These are phyloP conservation scores for Chloranthus sessilifolius DNA, from an alignment of 164 flowering plant species.

Conservation along the genomic window DNA sequence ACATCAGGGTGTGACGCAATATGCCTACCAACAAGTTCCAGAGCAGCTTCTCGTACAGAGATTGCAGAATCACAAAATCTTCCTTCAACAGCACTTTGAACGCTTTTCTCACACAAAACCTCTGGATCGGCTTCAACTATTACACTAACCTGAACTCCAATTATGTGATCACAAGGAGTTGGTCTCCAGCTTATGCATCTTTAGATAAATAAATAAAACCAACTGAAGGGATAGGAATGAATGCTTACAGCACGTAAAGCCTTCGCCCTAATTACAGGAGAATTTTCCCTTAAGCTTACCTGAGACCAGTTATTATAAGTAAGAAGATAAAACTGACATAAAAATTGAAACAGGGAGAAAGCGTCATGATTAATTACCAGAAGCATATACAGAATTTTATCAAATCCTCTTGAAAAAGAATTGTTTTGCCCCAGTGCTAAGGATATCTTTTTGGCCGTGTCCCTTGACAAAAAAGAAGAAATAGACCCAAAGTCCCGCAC, in stretches of 20 bases:
- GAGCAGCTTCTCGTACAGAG: conserved; percentile 93
- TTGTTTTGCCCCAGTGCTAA: conserved; percentile 72
- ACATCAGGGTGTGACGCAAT: conserved; percentile 99
- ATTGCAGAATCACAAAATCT: conserved; percentile 96
- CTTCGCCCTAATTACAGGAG: conserved; percentile 86
- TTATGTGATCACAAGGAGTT: conserved; percentile 1
- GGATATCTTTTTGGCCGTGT: conserved; percentile 67
- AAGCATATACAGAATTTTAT: conserved; percentile 83
- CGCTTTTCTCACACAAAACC: conserved; percentile 78
- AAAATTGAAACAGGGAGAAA: neutral
- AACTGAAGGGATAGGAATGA: conserved; percentile 4
- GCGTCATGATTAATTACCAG: conserved; percentile 44
- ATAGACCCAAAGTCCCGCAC: conserved; percentile 53
- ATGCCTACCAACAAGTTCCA: conserved; percentile 97
- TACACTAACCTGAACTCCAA: conserved; percentile 65
- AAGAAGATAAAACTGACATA: too few species aligned
- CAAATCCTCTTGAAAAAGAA: conserved; percentile 94
- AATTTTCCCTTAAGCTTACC: conserved; percentile 88
- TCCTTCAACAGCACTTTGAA: conserved; percentile 95
- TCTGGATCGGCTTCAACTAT: conserved; percentile 99
- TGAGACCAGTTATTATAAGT: conserved; percentile 20
- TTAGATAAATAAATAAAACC: too few species aligned
- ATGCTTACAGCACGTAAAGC: conserved; percentile 84
- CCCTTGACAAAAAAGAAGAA: conserved; percentile 57
- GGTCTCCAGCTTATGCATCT: neutral